Percentiles rank a stretch among this genome's conserved stretches.
phyloP scores from a whole-genome alignment of 176 grass and related monocot genomes.

The Urochloa ruziziensis region DNA sequence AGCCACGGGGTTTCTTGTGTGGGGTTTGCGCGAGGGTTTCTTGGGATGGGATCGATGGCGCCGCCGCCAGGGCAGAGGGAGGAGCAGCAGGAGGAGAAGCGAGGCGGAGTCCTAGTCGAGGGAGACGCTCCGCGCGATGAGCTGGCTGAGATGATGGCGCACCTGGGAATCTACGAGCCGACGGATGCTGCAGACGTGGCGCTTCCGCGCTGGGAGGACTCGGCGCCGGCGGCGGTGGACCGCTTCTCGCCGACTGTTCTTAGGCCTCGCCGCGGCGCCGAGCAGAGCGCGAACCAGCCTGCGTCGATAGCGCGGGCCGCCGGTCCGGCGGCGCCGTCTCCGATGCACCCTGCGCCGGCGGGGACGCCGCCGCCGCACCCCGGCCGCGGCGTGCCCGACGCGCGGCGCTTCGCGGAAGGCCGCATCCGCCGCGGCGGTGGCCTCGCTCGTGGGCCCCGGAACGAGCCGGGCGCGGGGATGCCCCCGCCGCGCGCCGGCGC shows the following conservation, averaged over 20 bases:
- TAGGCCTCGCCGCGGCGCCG: too few species aligned
- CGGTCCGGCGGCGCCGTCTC: background rate
- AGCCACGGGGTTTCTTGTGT: background rate
- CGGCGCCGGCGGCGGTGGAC: background rate
- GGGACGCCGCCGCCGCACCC: background rate
- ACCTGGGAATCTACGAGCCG: background rate
- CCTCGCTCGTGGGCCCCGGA: background rate
- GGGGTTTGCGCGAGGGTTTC: background rate
- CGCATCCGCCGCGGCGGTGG: too few species aligned
- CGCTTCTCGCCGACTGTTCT: background rate
- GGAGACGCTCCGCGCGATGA: background rate
- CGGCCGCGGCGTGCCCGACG: background rate
- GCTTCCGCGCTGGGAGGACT: background rate
- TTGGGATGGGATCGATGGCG: conserved; percentile 9
- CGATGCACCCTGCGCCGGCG: too few species aligned
- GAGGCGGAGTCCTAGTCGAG: background rate
- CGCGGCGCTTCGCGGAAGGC: background rate
- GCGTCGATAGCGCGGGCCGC: too few species aligned
- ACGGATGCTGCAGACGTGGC: background rate
- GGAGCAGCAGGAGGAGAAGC: background rate
- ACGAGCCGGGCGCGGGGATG: background rate
- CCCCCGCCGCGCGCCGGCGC: too few species aligned
- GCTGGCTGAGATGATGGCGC: background rate
- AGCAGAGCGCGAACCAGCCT: background rate
- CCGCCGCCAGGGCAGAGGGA: background rate